Evolutionary conservation across 768 basidiomycete genomes (phyloP), one percentile per base, ranked within the genome.

Genomic region (Mycena rebaudengoi): DNA sequence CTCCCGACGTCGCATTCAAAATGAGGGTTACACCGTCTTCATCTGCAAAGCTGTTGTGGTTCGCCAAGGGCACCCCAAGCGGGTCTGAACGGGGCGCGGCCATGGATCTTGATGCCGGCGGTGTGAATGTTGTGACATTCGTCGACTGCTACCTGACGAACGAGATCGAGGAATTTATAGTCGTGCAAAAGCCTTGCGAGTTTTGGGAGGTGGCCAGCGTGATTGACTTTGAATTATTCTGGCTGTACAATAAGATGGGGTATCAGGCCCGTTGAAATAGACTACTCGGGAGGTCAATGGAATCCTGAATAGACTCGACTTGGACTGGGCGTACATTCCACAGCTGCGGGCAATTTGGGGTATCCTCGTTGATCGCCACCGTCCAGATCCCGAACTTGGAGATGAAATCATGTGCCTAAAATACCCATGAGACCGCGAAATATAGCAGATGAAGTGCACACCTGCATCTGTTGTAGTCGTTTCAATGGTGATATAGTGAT

Each of bases 71-170:
- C 45, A 1, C 65, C 73, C 64, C 66, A 76, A 4, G 72, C 64
- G 0, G 70, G 71, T 14, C 70, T 65, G 49, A 74, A 76, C 0
- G 70, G 70, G 7, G 48, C 45, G 0, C 37, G 16, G 0, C 69
- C 69, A 46, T 75, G 65, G 35, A 60, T 69, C 7, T 51, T 18
- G 7, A 69, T n/a, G 2, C 75, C 74, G 32, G 59, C 62, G 1
- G 62, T 63, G 40, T 69, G 39, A 23, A 75, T 70, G 29, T 25
- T 66, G 35, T 77, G 74, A 1, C 58, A 70, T 49, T 77, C 71
- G 39, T 77, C 73, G 18, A 74, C 59, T n/a, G n/a, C n/a, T n/a
- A n/a, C n/a, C n/a, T n/a, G n/a, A n/a, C n/a, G n/a, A n/a, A n/a
- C n/a, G n/a, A n/a, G n/a, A n/a, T n/a, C n/a, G n/a, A n/a, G n/a